Base-by-base conservation (phyloP, 495 filamentous ascomycete genomes). In the Rhypophila decipiens region DNA sequence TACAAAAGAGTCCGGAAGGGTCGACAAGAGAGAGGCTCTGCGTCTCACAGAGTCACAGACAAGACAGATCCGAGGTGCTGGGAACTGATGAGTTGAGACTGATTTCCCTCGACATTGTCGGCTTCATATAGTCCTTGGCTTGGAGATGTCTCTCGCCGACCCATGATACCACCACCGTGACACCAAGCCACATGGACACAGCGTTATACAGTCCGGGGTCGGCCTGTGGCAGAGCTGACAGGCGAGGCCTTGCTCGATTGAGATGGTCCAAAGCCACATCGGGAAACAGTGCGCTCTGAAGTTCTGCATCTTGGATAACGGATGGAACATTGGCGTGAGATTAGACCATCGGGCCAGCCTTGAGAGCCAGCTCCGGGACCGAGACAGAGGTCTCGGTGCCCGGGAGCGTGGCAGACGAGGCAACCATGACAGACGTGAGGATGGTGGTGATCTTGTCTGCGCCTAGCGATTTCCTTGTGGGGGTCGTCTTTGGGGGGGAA, bases 181-280 rank as follows among this genome's bases (percentile, higher is more conserved):
- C 27, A 13, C 7, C 27, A 13, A 31, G 27, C 27, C 27, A 31
- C 43, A 52, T 42, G 50, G 42, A 36, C 38, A n/a, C 39, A 19
- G 22, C 12, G 50, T 52, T 44, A 46, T 44, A 52, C 50, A 37
- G 23, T 13, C 40, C 20, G 11, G 19, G 10, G 17, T n/a, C 23
- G 10, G 17, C 39, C 17, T 24, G 22, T 20, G n/a, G 17, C 17
- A 42, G 19, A n/a, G 9, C 3, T 11, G 47, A 44, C 31, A 42
- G 27, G 40, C 47, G 5, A 15, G 12, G 36, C 12, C 22, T 39
- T 23, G 34, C 27, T 40, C 20, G 36, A 34, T 42, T 42, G 31
- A 24, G 36, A 39, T 31, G 24, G 17, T 15, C 22, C 13, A 39
- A 39, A 33, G 45, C 37, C 45, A 47, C 45, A 33, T 18, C 36